Conservation (phyloP, 2,329 filamentous ascomycete species). For the Lachnellula cervina region DNA sequence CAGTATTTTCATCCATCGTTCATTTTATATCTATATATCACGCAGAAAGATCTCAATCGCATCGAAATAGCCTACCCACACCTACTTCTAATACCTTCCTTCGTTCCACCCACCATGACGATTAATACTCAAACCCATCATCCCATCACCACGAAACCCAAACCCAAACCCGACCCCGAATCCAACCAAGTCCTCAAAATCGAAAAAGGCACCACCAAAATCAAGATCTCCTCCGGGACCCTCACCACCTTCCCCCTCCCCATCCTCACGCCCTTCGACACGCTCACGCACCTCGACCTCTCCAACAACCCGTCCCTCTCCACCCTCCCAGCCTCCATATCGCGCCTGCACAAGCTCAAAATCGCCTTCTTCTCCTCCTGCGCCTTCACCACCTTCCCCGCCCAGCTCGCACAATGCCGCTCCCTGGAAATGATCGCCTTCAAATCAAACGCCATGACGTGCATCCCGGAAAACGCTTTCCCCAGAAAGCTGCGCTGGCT, state of each 20-base stretch:
- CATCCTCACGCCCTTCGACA: conserved; percentile 38
- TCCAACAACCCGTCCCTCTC: conserved; percentile 40
- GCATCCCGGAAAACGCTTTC: conserved; percentile 38
- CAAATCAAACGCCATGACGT: conserved; percentile 41
- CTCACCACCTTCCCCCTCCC: conserved; percentile 35
- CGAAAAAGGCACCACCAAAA: conserved; percentile 22
- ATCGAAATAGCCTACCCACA: too few species aligned
- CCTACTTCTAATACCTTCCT: too few species aligned
- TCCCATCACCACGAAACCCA: background rate
- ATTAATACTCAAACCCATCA: background rate
- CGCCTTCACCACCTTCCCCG: conserved; percentile 40
- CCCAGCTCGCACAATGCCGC: conserved; percentile 38
- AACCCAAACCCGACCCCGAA: background rate
- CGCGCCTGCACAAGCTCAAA: conserved; percentile 39
- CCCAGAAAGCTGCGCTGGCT: conserved; percentile 43
- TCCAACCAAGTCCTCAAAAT: background rate
- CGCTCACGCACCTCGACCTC: conserved; percentile 44
- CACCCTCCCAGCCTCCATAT: conserved; percentile 37
- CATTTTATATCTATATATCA: too few species aligned
- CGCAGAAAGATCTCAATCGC: too few species aligned
- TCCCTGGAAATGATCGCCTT: conserved; percentile 47
- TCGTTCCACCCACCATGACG: too few species aligned
- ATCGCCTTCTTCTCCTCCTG: conserved; percentile 45
- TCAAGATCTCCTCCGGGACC: conserved; percentile 25
- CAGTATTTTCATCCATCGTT: too few species aligned